Conservation (phyloP, 257 asterid genomes). For the Solanum clarkiae region DNA sequence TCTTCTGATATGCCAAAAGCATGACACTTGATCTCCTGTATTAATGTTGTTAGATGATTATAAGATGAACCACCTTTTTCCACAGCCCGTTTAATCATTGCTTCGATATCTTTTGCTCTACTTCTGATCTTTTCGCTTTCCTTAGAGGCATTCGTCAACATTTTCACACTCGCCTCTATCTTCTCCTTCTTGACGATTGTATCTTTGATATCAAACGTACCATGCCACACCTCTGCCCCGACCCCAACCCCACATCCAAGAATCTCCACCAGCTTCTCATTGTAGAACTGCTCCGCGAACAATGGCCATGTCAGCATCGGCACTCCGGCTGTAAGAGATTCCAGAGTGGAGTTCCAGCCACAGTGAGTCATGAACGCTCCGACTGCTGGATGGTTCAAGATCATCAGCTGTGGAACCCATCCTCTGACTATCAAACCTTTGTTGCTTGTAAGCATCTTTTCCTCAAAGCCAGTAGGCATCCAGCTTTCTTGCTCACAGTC, state of each 20-base stretch:
- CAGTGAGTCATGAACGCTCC: conserved; percentile 23
- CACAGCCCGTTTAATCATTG: neutral
- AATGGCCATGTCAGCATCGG: conserved; percentile 23
- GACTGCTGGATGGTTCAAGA: conserved; percentile 6
- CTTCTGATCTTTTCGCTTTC: conserved; percentile 1
- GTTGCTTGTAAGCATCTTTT: neutral
- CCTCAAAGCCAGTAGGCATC: conserved; percentile 11
- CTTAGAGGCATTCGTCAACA: neutral
- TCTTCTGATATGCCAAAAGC: neutral
- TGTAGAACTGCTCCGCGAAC: conserved; percentile 18
- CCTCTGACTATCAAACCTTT: conserved; percentile 12
- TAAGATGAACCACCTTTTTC: conserved; percentile 15
- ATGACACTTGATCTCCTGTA: conserved; percentile 2
- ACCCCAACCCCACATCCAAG: conserved; percentile 5
- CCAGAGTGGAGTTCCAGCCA: conserved; percentile 22
- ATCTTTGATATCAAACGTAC: neutral
- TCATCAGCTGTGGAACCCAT: conserved; percentile 17
- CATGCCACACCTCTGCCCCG: conserved; percentile 4
- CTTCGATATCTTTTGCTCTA: neutral
- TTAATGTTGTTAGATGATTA: neutral
- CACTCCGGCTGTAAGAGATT: conserved; percentile 10
- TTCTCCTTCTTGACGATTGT: neutral
- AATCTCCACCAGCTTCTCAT: conserved; percentile 4
- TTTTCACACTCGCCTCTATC: neutral
- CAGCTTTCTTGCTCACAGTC: neutral